phyloP scores from a whole-genome alignment of 768 basidiomycete species.

The Gelatoporia subvermispora region DNA sequence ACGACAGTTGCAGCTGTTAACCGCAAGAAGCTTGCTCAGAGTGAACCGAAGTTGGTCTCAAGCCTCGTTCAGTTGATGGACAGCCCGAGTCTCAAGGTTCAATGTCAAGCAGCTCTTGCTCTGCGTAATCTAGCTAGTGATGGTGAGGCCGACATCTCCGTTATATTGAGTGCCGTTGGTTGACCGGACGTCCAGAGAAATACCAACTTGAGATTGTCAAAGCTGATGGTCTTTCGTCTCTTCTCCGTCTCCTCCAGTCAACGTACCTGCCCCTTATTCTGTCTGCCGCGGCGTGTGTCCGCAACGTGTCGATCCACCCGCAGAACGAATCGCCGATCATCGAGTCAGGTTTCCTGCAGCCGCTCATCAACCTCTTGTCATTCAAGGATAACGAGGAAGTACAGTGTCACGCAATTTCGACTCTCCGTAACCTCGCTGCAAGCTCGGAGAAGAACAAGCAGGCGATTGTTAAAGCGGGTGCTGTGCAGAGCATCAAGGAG shows the following conservation, averaged over 20 bases:
- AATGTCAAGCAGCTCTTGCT: conserved; percentile 96
- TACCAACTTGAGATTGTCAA: conserved; percentile 99
- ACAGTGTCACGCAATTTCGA: conserved; percentile 98
- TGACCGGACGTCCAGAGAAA: conserved; percentile 63
- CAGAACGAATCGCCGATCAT: conserved; percentile 99
- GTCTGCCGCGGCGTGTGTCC: conserved; percentile 96
- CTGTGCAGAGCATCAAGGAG: conserved; percentile 94
- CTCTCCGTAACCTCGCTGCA: conserved; percentile 92
- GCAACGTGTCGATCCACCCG: conserved; percentile 98
- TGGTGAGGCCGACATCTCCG: conserved; percentile 45
- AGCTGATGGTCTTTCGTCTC: conserved; percentile 84
- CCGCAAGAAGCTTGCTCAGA: conserved; percentile 89
- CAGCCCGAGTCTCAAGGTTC: conserved; percentile 94
- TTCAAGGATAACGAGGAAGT: conserved; percentile 99
- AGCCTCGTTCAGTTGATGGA: conserved; percentile 97
- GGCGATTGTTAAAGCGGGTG: conserved; percentile 96
- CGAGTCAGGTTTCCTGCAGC: conserved; percentile 94
- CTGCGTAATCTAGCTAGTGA: conserved; percentile 96
- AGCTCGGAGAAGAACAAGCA: conserved; percentile 98
- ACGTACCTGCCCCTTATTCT: conserved; percentile 97
- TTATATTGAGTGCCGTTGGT: background rate
- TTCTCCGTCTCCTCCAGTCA: conserved; percentile 92
- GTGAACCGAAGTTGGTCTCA: conserved; percentile 90
- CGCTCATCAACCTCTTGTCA: conserved; percentile 90
- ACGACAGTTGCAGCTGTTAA: conserved; percentile 55